Evolutionary conservation across 306 rosid genomes (phyloP).

Genomic region (Begonia fuchsioides): DNA sequence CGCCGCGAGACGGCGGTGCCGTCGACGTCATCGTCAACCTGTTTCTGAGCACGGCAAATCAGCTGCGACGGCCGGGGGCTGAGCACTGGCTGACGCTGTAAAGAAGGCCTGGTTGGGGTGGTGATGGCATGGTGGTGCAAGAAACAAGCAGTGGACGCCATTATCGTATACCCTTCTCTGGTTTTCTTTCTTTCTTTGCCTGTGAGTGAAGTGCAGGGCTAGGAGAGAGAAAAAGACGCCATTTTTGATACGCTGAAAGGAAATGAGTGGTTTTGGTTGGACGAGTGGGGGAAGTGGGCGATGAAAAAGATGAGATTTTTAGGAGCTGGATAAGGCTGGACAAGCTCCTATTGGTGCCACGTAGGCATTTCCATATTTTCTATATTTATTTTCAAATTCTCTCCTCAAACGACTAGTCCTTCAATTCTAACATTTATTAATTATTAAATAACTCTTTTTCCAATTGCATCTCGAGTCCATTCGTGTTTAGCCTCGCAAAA

Average conservation of each 20-base stretch:
- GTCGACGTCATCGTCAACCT: slow-evolving; percentile 21
- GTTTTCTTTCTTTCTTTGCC: neutral
- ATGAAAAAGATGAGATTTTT: no score
- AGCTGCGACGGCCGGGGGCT: slow-evolving; percentile 33
- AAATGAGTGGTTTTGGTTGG: slow-evolving; percentile 20
- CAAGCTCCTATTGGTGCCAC: no score
- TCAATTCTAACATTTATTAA: no score
- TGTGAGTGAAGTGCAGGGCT: slow-evolving; percentile 3
- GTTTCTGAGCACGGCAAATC: slow-evolving; percentile 78
- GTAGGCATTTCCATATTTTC: no score
- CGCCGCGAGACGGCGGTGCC: slow-evolving; percentile 41
- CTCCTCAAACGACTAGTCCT: neutral
- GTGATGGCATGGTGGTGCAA: slow-evolving; percentile 75
- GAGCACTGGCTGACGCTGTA: slow-evolving; percentile 36
- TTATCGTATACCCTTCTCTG: neutral
- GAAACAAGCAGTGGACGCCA: slow-evolving; percentile 84
- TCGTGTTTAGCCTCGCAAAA: no score
- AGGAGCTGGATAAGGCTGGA: no score
- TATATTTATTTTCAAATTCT: no score
- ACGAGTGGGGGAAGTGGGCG: slow-evolving; percentile 15
- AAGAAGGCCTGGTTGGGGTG: slow-evolving; percentile 25
- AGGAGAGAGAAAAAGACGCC: slow-evolving; percentile 14
- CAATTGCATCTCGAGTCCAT: no score
- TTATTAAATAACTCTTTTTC: no score
- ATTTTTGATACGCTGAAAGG: slow-evolving; percentile 16